These are phyloP conservation scores for Ambispora gerdemannii DNA, from an alignment of 192 early-diverging fungal genomes.

Conservation along the genomic window DNA sequence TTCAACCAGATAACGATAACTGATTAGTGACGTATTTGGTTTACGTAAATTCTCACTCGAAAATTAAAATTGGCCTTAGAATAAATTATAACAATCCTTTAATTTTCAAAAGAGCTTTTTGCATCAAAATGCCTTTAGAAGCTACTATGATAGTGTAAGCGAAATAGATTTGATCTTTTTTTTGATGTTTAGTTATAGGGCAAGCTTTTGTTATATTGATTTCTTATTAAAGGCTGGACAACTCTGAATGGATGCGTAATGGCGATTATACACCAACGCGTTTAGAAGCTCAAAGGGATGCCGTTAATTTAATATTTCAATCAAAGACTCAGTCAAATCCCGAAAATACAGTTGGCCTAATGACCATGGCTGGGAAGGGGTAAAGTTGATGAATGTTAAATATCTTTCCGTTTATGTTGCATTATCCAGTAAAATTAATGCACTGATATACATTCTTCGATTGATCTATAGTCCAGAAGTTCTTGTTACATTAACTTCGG, in stretches of 20 bases:
- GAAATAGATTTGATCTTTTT: background rate
- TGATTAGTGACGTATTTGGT: too few relatives aligned
- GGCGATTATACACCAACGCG: constrained; percentile 96
- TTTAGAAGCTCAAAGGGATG: constrained; percentile 90
- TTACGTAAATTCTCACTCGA: too few relatives aligned
- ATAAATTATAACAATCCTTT: too few relatives aligned
- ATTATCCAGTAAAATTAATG: background rate
- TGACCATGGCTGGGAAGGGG: constrained; percentile 94
- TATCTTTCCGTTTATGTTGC: background rate
- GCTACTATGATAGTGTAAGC: constrained; percentile 87
- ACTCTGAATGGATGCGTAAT: constrained; percentile 99
- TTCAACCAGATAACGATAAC: too few relatives aligned
- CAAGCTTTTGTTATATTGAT: background rate
- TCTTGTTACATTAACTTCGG: constrained; percentile 84
- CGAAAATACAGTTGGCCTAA: constrained; percentile 92
- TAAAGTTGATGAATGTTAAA: constrained; percentile 29
- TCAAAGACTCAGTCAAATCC: constrained; percentile 90
- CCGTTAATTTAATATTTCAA: constrained; percentile 86
- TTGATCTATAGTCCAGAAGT: constrained; percentile 81
- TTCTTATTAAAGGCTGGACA: constrained; percentile 65
- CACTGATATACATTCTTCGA: background rate
- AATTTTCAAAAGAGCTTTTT: background rate
- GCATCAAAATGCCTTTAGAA: constrained; percentile 78
- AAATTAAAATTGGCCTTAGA: too few relatives aligned
- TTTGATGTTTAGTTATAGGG: background rate